These are phyloP conservation scores for Shiraia bambusicola DNA, from an alignment of 2,329 filamentous ascomycete genomes.

Conservation along the genomic window DNA sequence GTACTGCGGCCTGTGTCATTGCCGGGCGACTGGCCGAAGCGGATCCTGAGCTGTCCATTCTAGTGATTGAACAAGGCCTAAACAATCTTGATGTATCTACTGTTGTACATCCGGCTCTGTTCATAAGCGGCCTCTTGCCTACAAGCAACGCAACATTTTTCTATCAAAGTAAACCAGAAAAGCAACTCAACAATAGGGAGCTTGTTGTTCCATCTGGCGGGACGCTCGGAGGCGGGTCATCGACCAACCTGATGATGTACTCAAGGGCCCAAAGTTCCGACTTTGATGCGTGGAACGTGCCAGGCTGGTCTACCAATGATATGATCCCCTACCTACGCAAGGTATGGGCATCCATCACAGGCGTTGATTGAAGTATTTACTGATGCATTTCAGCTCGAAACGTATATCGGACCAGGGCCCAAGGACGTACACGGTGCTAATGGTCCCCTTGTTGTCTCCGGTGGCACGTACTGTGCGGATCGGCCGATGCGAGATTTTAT, in stretches of 20 bases:
- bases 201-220: conserved; percentile 48
- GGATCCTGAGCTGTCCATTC: conserved; percentile 21
- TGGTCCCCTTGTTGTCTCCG: conserved; percentile 59
- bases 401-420: conserved; percentile 53
- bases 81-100: conserved; percentile 55
- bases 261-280: conserved; percentile 50
- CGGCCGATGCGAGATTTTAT: conserved; percentile 53
- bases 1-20: conserved; percentile 51
- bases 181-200: conserved; percentile 50
- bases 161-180: conserved; percentile 51
- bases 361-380: neutral
- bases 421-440: conserved; percentile 53
- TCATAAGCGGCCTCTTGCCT: conserved; percentile 51
- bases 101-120: conserved; percentile 56
- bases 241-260: conserved; percentile 48
- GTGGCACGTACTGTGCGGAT: conserved; percentile 51
- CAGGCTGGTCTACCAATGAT: conserved; percentile 56
- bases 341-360: conserved; percentile 24
- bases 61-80: conserved; percentile 57
- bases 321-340: conserved; percentile 58
- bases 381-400: conserved; percentile 51
- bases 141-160: conserved; percentile 54
- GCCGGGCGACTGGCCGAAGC: conserved; percentile 49
- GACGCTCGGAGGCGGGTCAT: conserved; percentile 62
- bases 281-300: conserved; percentile 55